Evolutionary conservation across 805 yeast species (phyloP).

Genomic region (Kodamaea neixiangensis): DNA sequence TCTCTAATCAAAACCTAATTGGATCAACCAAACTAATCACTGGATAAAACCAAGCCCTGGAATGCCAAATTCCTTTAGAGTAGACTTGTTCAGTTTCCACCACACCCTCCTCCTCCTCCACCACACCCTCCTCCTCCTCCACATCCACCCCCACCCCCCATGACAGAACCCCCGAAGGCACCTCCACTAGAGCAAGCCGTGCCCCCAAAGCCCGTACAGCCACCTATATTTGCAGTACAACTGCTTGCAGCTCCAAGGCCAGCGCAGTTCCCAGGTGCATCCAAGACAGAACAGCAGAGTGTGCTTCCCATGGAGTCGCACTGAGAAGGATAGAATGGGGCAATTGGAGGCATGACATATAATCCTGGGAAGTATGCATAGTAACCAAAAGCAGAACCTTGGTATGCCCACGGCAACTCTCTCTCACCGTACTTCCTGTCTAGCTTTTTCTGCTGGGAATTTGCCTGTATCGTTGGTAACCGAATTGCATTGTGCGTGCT

Average conservation of each 20-base stretch:
- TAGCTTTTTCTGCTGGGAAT: not conserved
- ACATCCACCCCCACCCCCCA: not conserved
- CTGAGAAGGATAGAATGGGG: slow-evolving; percentile 3
- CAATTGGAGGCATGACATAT: slow-evolving; percentile 14
- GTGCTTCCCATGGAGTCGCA: slow-evolving; percentile 7
- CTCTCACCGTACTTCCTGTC: not conserved
- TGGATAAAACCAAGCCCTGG: too few relatives aligned
- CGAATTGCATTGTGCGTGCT: slow-evolving; percentile 8
- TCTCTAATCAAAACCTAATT: too few relatives aligned
- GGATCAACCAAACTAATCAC: too few relatives aligned
- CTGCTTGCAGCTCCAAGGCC: slow-evolving; percentile 7
- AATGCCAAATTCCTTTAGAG: too few relatives aligned
- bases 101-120: slow-evolving; percentile 5
- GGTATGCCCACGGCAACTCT: slow-evolving; percentile 4
- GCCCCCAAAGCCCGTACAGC: slow-evolving; percentile 7
- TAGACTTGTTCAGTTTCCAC: too few relatives aligned
- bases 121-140: slow-evolving; percentile 2
- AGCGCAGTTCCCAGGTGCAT: not conserved
- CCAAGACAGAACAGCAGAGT: slow-evolving; percentile 10
- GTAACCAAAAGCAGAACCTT: not conserved
- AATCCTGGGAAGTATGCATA: slow-evolving; percentile 8
- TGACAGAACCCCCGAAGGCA: not conserved
- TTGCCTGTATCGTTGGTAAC: not conserved
- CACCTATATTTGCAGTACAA: not conserved
- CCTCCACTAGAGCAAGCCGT: not conserved